These are phyloP conservation scores for Primulina huaijiensis DNA, from an alignment of 257 asterid species.

Conservation along the genomic window DNA sequence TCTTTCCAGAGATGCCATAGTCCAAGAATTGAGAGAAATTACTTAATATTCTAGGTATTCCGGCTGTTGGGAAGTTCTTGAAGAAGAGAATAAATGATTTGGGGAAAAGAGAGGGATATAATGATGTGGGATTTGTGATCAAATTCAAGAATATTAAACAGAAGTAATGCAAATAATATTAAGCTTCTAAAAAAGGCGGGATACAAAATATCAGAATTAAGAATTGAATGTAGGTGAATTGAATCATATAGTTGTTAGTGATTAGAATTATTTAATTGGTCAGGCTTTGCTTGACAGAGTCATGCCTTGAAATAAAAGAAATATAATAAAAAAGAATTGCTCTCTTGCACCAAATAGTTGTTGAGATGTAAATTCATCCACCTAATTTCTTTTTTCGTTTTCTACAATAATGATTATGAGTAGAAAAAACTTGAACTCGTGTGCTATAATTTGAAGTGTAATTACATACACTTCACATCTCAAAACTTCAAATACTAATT, in stretches of 20 bases:
- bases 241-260: conserved; percentile 28
- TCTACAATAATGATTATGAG: background rate
- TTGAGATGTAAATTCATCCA: background rate
- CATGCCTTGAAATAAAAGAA: conserved; percentile 62
- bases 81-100: background rate
- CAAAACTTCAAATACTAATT: background rate
- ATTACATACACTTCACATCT: too few species aligned
- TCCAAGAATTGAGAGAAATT: background rate
- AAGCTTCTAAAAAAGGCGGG: conserved; percentile 30
- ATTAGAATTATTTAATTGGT: conserved; percentile 24
- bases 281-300: conserved; percentile 38
- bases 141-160: conserved; percentile 12
- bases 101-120: background rate
- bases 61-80: background rate
- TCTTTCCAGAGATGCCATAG: conserved; percentile 73
- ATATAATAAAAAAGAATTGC: conserved; percentile 22
- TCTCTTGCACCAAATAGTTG: conserved; percentile 49
- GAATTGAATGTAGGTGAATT: conserved; percentile 30
- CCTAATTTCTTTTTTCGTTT: background rate
- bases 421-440: background rate
- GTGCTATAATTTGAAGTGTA: background rate
- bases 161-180: conserved; percentile 7
- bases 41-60: background rate
- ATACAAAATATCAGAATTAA: conserved; percentile 24
- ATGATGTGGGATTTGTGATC: conserved; percentile 17